A percentile compares a stretch with the other conserved stretches of the same genome.
These are phyloP conservation scores for Lentinula novae-zelandiae DNA, from an alignment of 1,284 basidiomycete genomes.

Conservation along the genomic window DNA sequence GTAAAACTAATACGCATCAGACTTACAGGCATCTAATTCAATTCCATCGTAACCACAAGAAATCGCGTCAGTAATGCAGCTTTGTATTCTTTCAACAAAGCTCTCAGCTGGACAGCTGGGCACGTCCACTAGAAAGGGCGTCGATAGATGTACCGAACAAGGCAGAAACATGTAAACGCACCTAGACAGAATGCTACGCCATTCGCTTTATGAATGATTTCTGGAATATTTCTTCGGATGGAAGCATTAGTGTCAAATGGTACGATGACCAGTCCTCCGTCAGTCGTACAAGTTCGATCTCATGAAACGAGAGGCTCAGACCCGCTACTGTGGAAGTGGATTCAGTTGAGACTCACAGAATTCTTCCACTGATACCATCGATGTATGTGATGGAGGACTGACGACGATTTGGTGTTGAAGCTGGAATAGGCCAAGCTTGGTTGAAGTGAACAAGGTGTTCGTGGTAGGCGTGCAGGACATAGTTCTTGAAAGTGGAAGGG, in stretches of 20 bases:
- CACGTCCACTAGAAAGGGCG: not conserved
- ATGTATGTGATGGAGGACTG: not conserved
- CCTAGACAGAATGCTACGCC: not conserved
- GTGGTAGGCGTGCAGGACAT: not conserved
- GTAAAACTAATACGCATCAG: not conserved
- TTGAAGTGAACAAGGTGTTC: not conserved
- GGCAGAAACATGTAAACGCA: not conserved
- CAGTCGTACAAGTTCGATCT: not conserved
- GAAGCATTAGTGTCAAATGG: not conserved
- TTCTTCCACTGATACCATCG: not conserved
- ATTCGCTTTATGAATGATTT: not conserved
- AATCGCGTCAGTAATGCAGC: not conserved
- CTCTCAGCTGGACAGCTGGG: not conserved
- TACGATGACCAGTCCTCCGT: constrained; percentile 1
- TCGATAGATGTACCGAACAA: not conserved
- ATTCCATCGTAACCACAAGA: not conserved
- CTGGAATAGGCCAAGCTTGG: not conserved
- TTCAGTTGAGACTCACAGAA: not conserved
- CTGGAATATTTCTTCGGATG: not conserved
- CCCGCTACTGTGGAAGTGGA: not conserved
- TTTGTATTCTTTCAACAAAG: not conserved
- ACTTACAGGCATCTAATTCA: constrained; percentile 2
- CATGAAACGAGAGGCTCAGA: not conserved
- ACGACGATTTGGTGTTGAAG: constrained; percentile 4
- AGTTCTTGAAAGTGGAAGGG: not conserved